These are phyloP conservation scores for Thelonectria olida DNA, from an alignment of 2,329 filamentous ascomycete species.

Conservation along the genomic window DNA sequence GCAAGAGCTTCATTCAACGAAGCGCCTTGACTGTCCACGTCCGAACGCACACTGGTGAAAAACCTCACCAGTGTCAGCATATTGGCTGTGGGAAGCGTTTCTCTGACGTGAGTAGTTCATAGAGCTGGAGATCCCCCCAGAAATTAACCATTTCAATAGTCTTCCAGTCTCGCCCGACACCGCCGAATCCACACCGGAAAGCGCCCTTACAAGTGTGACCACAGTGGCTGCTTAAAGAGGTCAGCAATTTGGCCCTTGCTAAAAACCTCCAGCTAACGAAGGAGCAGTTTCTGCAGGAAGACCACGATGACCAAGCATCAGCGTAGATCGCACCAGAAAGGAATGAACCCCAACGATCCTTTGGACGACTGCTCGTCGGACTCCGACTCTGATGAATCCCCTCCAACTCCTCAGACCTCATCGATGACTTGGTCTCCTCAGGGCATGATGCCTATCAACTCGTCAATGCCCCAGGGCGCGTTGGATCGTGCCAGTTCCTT, in stretches of 20 bases:
- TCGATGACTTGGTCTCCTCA: slow-evolving; percentile 62
- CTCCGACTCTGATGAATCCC: slow-evolving; percentile 67
- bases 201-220: slow-evolving; percentile 69
- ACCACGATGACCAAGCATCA: slow-evolving; percentile 77
- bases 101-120: slow-evolving; percentile 66
- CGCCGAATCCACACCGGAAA: slow-evolving; percentile 73
- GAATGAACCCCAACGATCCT: slow-evolving; percentile 63
- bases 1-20: slow-evolving; percentile 76
- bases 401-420: slow-evolving; percentile 65
- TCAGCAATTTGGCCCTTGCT: slow-evolving; percentile 40
- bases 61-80: slow-evolving; percentile 74
- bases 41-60: slow-evolving; percentile 76
- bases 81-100: slow-evolving; percentile 74
- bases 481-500: slow-evolving; percentile 65
- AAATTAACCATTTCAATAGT: slow-evolving; percentile 51
- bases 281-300: slow-evolving; percentile 72
- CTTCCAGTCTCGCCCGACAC: slow-evolving; percentile 72
- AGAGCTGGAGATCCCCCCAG: background rate
- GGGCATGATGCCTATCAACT: slow-evolving; percentile 51
- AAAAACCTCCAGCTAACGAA: slow-evolving; percentile 28
- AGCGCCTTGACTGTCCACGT: slow-evolving; percentile 77
- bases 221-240: slow-evolving; percentile 71
- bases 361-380: slow-evolving; percentile 65
- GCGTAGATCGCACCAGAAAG: slow-evolving; percentile 67
- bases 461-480: slow-evolving; percentile 46